phyloP scores from a whole-genome alignment of 352 stramenopile genomes.

The Thalassiosira livingstoniorum region DNA sequence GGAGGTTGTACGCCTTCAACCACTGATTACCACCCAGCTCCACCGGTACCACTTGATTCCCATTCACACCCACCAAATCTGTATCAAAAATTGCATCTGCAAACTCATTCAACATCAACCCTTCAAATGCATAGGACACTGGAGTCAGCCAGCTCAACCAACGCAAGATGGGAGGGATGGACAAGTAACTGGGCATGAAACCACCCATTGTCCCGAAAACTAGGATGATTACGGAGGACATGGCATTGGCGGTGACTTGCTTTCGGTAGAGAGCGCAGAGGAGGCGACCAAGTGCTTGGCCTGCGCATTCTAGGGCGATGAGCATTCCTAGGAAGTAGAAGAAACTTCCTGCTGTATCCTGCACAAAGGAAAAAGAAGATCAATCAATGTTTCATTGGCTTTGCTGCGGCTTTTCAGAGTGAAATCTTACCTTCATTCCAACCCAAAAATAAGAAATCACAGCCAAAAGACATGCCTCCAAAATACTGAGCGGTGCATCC shows the following conservation, averaged over 20 bases:
- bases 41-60: not conserved
- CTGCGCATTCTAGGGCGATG: constrained; percentile 55
- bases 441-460: constrained; percentile 66
- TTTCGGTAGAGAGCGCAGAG: constrained; percentile 55
- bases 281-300: constrained; percentile 57
- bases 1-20: constrained; percentile 30
- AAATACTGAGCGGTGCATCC: constrained; percentile 48
- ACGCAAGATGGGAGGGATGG: constrained; percentile 39
- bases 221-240: constrained; percentile 49
- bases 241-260: constrained; percentile 58
- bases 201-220: constrained; percentile 56
- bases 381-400: no score
- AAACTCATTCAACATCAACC: constrained; percentile 64
- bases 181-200: constrained; percentile 53
- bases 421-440: constrained; percentile 37
- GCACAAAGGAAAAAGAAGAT: constrained; percentile 29
- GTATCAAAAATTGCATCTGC: constrained; percentile 20
- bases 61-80: constrained; percentile 10
- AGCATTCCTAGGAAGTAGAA: constrained; percentile 58
- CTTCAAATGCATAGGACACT: constrained; percentile 61
- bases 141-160: constrained; percentile 60
- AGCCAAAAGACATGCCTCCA: constrained; percentile 54
- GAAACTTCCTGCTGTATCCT: constrained; percentile 17
- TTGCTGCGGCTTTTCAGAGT: no score
- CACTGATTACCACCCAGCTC: constrained; percentile 40